Base-by-base conservation (phyloP, 352 stramenopile species). In the Phytophthora boehmeriae region DNA sequence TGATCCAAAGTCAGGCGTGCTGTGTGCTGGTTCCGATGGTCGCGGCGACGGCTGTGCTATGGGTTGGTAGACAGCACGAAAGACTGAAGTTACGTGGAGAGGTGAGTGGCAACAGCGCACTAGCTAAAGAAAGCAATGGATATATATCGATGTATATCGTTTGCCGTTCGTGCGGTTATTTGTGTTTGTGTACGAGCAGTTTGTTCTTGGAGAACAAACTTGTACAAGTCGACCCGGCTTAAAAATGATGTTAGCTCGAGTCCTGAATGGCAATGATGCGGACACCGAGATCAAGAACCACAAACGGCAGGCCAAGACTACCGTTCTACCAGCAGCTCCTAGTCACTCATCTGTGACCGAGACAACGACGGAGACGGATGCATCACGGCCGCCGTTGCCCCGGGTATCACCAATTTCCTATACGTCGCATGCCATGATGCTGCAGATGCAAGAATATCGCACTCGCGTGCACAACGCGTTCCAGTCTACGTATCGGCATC, bases 21-120 rank as follows among this genome's bases (percentile, higher is more conserved):
- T 98, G 32, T 98, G 90, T 75, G 95, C 89, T n/a, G 96, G 97
- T 19, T 98, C 92, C 4, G 97, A 99, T 75, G 92, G 93, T 23
- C 83, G 97, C 34, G 90, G 87, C 2, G 97, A 99, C 70, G 97
- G 97, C 17, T 98, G 91, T 62, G 96, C 96, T 25, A 96, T 98
- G 71, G 86, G 88, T 43, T 96, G 81, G 81, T 90, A 67, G 66
- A 13, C n/a, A 71, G 46, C 9, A 59, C 10, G 8, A 17, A 17
- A 17, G 10, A 4, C 4, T 17, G 34, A 39, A 39, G 34, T 9
- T 39, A n/a, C 6, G 3, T 39, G 2, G 9, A 44, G 13, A 44
- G n/a, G 38, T 22, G n/a, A 22, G 38, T 19, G 19, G 11, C n/a
- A 44, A 19, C n/a, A 17, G 22, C 16, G 38, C n/a, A 22, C 14